Evolutionary conservation across 2,329 filamentous ascomycete genomes (phyloP).

Genomic region (Ceratocystis albifundus): DNA sequence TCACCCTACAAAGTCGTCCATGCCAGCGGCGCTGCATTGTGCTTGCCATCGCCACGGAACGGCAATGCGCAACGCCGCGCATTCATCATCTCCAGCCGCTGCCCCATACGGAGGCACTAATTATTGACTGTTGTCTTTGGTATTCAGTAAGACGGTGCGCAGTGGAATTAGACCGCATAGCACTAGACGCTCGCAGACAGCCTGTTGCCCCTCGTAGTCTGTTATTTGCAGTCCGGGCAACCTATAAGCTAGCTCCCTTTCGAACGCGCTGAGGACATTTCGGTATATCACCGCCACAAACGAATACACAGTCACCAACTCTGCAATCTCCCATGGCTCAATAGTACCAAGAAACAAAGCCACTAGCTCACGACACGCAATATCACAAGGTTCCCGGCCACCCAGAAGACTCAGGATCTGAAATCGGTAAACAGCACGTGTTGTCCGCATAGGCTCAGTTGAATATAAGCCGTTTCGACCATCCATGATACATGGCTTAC

Average conservation of each 20-base stretch:
- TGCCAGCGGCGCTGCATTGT: constrained; percentile 13
- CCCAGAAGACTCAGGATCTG: constrained; percentile 17
- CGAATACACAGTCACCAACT: constrained; percentile 18
- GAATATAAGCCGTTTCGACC: not conserved
- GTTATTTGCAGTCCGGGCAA: not conserved
- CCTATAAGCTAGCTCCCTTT: not conserved
- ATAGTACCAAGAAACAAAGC: constrained; percentile 15
- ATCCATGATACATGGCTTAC: not conserved
- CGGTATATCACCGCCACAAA: constrained; percentile 17
- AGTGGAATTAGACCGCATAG: constrained; percentile 16
- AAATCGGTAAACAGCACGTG: constrained; percentile 20
- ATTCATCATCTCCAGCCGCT: constrained; percentile 8
- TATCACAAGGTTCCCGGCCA: not conserved
- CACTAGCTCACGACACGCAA: not conserved
- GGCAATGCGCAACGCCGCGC: constrained; percentile 12
- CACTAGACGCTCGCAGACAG: constrained; percentile 10
- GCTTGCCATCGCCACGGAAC: constrained; percentile 16
- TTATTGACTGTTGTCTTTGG: not conserved
- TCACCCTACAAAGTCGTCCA: constrained; percentile 19
- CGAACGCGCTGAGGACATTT: constrained; percentile 11
- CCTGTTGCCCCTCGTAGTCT: not conserved
- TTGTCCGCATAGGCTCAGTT: constrained; percentile 15
- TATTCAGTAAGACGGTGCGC: constrained; percentile 15
- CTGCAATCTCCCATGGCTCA: constrained; percentile 22
- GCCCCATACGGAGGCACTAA: not conserved